phyloP scores from a whole-genome alignment of 2,329 filamentous ascomycete species.

The Emericellopsis cladophorae region DNA sequence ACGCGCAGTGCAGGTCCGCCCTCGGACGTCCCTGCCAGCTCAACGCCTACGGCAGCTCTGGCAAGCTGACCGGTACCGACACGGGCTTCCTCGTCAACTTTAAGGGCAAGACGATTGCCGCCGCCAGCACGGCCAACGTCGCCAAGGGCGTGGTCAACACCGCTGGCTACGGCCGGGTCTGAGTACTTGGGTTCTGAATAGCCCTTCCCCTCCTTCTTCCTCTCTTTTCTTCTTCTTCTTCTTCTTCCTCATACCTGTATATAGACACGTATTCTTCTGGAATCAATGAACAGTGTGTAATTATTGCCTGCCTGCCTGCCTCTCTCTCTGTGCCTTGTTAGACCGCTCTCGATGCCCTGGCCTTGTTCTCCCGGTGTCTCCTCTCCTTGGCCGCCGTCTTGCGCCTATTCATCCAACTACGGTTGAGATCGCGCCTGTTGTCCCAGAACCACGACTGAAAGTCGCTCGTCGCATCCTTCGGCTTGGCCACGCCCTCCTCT shows the following conservation, averaged over 20 bases:
- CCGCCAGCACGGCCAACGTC: constrained; percentile 20
- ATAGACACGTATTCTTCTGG: background rate
- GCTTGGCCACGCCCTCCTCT: constrained; percentile 7
- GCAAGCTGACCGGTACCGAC: constrained; percentile 24
- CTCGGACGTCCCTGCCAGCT: constrained; percentile 2
- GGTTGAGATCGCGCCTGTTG: constrained; percentile 50
- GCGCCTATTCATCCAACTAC: constrained; percentile 52
- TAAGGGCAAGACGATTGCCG: constrained; percentile 37
- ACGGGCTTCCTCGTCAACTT: constrained; percentile 36
- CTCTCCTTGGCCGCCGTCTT: constrained; percentile 54
- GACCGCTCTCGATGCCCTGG: constrained; percentile 29
- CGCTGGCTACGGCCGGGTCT: constrained; percentile 28
- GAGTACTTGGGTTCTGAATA: background rate
- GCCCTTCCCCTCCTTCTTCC: too few relatives aligned
- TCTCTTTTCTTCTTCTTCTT: background rate
- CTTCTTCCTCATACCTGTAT: background rate
- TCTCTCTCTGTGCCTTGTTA: constrained; percentile 8
- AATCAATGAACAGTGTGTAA: too few relatives aligned
- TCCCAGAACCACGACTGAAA: constrained; percentile 60
- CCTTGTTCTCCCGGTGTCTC: constrained; percentile 51
- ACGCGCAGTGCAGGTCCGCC: constrained; percentile 6
- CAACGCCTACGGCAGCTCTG: constrained; percentile 24
- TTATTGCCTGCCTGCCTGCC: background rate
- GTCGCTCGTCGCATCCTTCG: constrained; percentile 25
- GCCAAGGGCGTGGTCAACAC: constrained; percentile 22